A percentile compares a stretch with the other conserved stretches of the same genome.
phyloP scores from a whole-genome alignment of 495 filamentous ascomycete genomes.

The Daldinia childiae region DNA sequence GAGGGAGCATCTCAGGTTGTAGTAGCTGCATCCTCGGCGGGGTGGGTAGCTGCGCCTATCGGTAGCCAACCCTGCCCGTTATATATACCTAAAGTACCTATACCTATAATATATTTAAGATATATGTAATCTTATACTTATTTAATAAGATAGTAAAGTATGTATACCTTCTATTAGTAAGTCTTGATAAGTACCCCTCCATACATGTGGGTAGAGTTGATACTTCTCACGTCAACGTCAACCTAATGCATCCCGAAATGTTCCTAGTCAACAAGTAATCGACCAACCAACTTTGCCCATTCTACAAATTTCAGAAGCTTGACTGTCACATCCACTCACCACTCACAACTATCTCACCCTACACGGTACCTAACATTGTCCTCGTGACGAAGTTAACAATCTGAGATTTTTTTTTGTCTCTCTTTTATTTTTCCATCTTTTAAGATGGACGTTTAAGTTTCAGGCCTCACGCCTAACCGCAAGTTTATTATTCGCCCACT shows the following conservation, averaged over 20 bases:
- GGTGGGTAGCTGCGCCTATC: slow-evolving; percentile 24
- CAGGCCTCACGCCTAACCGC: slow-evolving; percentile 1
- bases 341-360: slow-evolving; percentile 37
- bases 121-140: not conserved
- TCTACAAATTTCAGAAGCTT: slow-evolving; percentile 41
- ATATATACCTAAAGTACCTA: not conserved
- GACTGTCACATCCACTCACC: slow-evolving; percentile 38
- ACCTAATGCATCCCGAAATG: slow-evolving; percentile 37
- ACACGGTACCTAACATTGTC: slow-evolving; percentile 36
- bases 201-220: slow-evolving; percentile 5
- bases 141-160: not conserved
- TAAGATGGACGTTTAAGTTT: not conserved
- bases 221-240: slow-evolving; percentile 32
- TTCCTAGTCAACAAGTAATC: slow-evolving; percentile 26
- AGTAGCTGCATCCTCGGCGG: slow-evolving; percentile 20
- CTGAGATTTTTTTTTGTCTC: slow-evolving; percentile 2
- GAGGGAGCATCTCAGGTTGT: not conserved
- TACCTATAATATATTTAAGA: not conserved
- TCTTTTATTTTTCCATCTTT: slow-evolving; percentile 1
- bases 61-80: slow-evolving; percentile 14
- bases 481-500: not conserved
- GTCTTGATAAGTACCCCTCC: not conserved
- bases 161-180: not conserved
- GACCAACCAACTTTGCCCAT: slow-evolving; percentile 29
- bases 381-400: slow-evolving; percentile 35